Conservation (phyloP, 192 early-diverging fungal genomes). For the Linnemannia exigua region DNA sequence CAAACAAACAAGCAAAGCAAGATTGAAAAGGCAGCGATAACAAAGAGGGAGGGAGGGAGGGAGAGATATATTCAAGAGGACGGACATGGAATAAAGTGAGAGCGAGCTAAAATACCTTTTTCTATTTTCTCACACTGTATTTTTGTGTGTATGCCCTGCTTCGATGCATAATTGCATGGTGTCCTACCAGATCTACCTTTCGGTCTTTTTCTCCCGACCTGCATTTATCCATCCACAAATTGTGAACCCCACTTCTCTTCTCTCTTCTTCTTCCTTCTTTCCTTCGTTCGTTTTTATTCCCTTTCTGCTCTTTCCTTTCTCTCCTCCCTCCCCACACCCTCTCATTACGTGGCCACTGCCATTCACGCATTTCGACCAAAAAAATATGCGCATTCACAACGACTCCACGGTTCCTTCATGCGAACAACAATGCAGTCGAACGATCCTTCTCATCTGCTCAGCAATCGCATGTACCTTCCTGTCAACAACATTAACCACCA, state of each 20-base stretch:
- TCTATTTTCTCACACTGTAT: background rate
- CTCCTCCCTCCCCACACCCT: background rate
- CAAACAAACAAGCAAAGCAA: no score
- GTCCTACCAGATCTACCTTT: no score
- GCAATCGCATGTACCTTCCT: constrained; percentile 11
- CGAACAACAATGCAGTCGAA: background rate
- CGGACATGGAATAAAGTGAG: background rate
- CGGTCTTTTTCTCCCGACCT: background rate
- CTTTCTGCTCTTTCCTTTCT: background rate
- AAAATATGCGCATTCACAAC: background rate
- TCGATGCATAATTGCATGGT: no score
- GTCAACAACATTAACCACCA: background rate
- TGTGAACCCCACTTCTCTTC: no score
- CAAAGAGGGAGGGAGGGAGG: no score
- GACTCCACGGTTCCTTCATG: background rate
- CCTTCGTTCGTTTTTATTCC: background rate
- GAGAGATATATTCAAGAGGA: no score
- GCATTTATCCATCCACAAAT: background rate
- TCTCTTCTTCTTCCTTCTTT: background rate
- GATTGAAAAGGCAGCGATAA: background rate
- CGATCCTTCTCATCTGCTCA: constrained; percentile 13
- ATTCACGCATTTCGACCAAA: background rate
- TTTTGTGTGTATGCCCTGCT: background rate
- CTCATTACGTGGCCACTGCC: background rate
- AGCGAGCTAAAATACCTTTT: no score